phyloP scores from a whole-genome alignment of 352 stramenopile genomes.

The Blastocystis sp. region DNA sequence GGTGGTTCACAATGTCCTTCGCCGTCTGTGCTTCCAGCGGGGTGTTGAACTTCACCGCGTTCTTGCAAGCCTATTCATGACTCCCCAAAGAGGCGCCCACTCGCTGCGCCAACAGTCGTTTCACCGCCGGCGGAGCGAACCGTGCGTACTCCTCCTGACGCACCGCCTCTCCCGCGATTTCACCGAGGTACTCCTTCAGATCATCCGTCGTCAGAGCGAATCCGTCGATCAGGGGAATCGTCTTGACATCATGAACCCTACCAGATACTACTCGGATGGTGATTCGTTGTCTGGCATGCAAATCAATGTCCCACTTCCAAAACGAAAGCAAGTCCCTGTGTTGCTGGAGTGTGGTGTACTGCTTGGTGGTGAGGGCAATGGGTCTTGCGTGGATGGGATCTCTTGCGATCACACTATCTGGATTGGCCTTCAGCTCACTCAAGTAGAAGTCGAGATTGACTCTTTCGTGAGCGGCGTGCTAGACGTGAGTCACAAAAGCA shows the following conservation, averaged over 20 bases:
- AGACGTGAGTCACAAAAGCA: background rate
- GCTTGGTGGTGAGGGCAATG: background rate
- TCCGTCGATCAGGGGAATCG: constrained; percentile 37
- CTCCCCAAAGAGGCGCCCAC: background rate
- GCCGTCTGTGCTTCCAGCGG: background rate
- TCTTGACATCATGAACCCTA: background rate
- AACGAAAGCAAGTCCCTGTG: background rate
- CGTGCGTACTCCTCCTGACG: background rate
- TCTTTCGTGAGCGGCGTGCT: constrained; percentile 27
- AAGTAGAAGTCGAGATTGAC: constrained; percentile 36
- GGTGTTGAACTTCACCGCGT: constrained; percentile 50
- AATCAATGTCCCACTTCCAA: background rate
- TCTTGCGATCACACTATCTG: background rate
- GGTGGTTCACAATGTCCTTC: background rate
- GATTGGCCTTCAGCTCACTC: background rate
- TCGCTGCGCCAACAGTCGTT: constrained; percentile 19
- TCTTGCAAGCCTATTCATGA: constrained; percentile 27
- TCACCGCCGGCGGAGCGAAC: background rate
- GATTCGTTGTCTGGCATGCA: background rate
- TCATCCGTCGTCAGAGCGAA: constrained; percentile 6
- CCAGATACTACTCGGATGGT: background rate
- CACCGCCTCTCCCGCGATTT: background rate
- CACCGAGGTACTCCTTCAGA: constrained; percentile 6
- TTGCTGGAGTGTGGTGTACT: background rate
- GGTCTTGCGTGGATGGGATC: background rate